A percentile compares a stretch with the other conserved stretches of the same genome.
phyloP scores from a whole-genome alignment of 306 rosid species.

The Gastrolobium bilobum region DNA sequence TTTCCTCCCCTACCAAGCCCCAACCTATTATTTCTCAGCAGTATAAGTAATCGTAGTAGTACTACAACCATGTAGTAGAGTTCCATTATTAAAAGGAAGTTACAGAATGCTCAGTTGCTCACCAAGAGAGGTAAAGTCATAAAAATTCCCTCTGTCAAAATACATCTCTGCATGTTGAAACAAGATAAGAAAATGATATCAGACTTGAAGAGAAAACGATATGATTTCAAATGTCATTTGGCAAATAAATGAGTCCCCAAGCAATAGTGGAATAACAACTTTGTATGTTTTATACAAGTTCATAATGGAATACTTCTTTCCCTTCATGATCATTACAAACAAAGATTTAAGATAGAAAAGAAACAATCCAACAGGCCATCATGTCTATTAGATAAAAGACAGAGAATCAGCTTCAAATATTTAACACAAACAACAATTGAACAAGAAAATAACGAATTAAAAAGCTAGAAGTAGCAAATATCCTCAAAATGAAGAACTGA shows the following conservation, averaged over 20 bases:
- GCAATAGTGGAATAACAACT: conserved; percentile 29
- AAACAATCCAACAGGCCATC: neutral
- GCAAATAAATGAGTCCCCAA: conserved; percentile 13
- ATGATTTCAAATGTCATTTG: no score
- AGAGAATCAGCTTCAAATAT: neutral
- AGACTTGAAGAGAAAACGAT: no score
- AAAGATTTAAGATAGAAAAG: conserved; percentile 3
- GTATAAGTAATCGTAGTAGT: conserved; percentile 15
- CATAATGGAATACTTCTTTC: neutral
- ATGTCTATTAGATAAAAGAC: neutral
- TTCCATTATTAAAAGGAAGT: conserved; percentile 33
- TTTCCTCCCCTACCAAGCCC: no score
- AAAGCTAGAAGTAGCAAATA: neutral
- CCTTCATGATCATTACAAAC: neutral
- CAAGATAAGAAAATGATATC: conserved; percentile 1
- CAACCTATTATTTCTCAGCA: conserved; percentile 6
- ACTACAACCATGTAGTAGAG: conserved; percentile 12
- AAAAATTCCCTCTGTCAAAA: conserved; percentile 95
- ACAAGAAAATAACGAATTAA: neutral
- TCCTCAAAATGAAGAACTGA: neutral
- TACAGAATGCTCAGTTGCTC: conserved; percentile 50
- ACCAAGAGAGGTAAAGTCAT: conserved; percentile 99
- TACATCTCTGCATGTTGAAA: conserved; percentile 86
- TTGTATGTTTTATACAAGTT: neutral
- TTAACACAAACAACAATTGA: neutral